Percentiles rank a stretch among this genome's conserved stretches.
Evolutionary conservation across 176 grass and related monocot species (phyloP).

Genomic region (Cocos nucifera): DNA sequence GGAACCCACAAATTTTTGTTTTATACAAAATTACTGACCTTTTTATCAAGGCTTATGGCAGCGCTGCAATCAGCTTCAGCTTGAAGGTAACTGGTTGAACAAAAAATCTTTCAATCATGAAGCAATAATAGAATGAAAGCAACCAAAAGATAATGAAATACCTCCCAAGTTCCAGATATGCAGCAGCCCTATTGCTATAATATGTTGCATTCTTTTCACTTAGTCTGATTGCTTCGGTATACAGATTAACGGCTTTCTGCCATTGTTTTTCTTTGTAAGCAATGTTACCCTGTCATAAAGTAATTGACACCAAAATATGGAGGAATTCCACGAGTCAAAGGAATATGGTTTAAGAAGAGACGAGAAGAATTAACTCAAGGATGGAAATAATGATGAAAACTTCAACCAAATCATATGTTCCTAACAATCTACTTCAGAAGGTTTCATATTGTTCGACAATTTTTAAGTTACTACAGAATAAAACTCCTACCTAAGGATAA

Average conservation of each 20-base stretch:
- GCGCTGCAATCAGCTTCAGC: conserved; percentile 85
- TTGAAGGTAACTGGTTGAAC: conserved; percentile 59
- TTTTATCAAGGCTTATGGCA: conserved; percentile 83
- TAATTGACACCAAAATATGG: not conserved
- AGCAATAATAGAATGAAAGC: not conserved
- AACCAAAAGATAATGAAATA: conserved; percentile 16
- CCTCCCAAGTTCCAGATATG: conserved; percentile 72
- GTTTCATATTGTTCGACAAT: no score
- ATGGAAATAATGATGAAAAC: no score
- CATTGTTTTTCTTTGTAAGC: conserved; percentile 95
- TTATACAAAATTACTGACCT: conserved; percentile 35
- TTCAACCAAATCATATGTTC: no score
- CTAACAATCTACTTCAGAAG: no score
- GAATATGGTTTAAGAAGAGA: no score
- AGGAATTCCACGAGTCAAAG: no score
- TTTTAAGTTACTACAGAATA: no score
- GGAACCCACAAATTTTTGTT: no score
- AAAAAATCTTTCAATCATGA: not conserved
- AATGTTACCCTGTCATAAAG: conserved; percentile 58
- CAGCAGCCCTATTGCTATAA: conserved; percentile 93
- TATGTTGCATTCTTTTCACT: conserved; percentile 80
- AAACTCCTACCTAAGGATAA: no score
- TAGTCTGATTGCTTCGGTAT: conserved; percentile 93
- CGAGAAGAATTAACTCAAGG: no score
- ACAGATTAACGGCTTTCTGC: conserved; percentile 75